phyloP scores from a whole-genome alignment of 164 flowering plant genomes.

The Vitis vinifera region DNA sequence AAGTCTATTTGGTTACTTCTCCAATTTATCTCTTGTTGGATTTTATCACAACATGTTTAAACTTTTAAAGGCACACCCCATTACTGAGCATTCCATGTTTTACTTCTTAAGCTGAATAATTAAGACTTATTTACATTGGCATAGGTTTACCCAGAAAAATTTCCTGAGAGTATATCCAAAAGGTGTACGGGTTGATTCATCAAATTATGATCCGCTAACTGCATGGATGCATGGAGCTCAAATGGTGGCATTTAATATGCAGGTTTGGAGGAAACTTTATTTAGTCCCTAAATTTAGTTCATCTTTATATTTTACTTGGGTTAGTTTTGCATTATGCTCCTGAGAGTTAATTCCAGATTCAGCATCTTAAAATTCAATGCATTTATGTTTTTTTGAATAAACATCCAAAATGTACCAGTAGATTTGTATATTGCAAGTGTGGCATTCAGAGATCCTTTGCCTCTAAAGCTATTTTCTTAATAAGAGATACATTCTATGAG shows the following conservation, averaged over 20 bases:
- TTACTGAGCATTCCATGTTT: too few relatives aligned
- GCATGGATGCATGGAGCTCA: constrained; percentile 59
- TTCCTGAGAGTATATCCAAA: constrained; percentile 47
- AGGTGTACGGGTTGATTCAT: constrained; percentile 39
- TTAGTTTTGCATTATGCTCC: background rate
- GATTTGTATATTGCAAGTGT: background rate
- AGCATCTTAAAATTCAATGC: background rate
- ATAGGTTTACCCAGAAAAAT: constrained; percentile 46
- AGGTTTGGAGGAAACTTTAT: constrained; percentile 19
- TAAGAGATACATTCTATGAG: too few relatives aligned
- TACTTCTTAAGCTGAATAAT: too few relatives aligned
- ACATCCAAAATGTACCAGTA: background rate
- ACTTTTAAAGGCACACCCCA: too few relatives aligned
- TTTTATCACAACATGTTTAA: too few relatives aligned
- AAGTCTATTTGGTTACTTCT: too few relatives aligned
- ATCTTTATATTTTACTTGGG: background rate
- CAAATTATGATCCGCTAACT: constrained; percentile 44
- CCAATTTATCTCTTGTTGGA: too few relatives aligned
- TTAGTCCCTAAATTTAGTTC: background rate
- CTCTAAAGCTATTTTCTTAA: too few relatives aligned
- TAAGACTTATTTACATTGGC: background rate
- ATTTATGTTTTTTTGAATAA: background rate
- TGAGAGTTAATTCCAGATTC: background rate
- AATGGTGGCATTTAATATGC: constrained; percentile 23
- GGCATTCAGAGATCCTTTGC: background rate